Percentiles rank a stretch among this genome's conserved stretches.
These are phyloP conservation scores for Wickerhamia fluorescens DNA, from an alignment of 805 yeast species.

Conservation along the genomic window DNA sequence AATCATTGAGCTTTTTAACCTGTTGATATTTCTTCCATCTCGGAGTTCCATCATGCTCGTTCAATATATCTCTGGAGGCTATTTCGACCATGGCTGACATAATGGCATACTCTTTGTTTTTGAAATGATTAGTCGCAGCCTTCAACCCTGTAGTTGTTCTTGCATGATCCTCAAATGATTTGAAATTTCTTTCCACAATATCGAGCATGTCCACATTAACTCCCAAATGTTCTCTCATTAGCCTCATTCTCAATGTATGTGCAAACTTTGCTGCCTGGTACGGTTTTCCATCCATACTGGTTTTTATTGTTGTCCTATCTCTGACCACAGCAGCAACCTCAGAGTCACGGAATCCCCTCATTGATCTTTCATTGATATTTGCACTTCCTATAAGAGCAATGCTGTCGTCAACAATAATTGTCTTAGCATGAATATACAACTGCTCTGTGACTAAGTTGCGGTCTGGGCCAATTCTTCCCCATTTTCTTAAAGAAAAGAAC, in stretches of 20 bases:
- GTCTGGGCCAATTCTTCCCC: constrained; percentile 86
- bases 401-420: constrained; percentile 87
- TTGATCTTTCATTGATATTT: constrained; percentile 92
- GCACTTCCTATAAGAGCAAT: constrained; percentile 96
- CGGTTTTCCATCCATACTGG: constrained; percentile 77
- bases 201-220: constrained; percentile 85
- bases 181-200: constrained; percentile 66
- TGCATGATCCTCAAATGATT: constrained; percentile 41
- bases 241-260: constrained; percentile 76
- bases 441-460: constrained; percentile 80
- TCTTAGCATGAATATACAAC: constrained; percentile 88
- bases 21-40: constrained; percentile 37
- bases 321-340: constrained; percentile 88
- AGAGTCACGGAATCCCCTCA: constrained; percentile 90
- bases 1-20: constrained; percentile 5
- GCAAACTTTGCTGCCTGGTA: constrained; percentile 83
- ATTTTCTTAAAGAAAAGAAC: constrained; percentile 85
- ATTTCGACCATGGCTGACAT: constrained; percentile 69
- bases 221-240: constrained; percentile 97
- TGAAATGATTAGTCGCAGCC: constrained; percentile 41
- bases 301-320: constrained; percentile 63
- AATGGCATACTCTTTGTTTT: constrained; percentile 20
- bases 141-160: constrained; percentile 31
- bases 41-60: constrained; percentile 39
- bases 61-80: constrained; percentile 62